phyloP scores from a whole-genome alignment of 106 monocot species.

The Agapanthus africanus region DNA sequence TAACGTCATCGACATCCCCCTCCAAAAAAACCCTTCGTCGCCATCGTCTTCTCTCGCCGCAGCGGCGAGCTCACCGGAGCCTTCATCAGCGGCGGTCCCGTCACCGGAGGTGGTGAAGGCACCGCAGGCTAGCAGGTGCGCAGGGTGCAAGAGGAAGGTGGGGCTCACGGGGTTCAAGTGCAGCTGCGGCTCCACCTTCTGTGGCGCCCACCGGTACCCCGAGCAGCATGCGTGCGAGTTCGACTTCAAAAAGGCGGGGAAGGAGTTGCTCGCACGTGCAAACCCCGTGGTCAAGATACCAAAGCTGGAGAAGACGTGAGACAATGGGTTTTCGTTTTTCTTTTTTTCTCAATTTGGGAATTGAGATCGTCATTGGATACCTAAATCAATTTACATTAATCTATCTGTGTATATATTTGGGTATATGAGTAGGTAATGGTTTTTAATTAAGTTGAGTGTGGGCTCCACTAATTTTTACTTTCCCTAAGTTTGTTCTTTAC shows the following conservation, averaged over 20 bases:
- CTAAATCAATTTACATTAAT: no score
- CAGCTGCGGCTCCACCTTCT: slow-evolving; percentile 19
- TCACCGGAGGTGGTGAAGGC: neutral
- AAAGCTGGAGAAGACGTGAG: slow-evolving; percentile 56
- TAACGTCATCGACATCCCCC: slow-evolving; percentile 4
- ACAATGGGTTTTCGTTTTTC: no score
- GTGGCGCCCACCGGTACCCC: slow-evolving; percentile 37
- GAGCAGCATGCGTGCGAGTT: slow-evolving; percentile 41
- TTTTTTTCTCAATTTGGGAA: no score
- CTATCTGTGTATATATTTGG: no score
- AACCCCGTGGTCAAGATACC: slow-evolving; percentile 51
- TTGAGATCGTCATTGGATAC: no score
- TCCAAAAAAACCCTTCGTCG: neutral
- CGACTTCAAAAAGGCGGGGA: slow-evolving; percentile 30
- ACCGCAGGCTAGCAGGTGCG: slow-evolving; percentile 12
- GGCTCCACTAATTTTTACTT: no score
- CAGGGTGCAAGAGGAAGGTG: slow-evolving; percentile 22
- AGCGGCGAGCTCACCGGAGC: neutral
- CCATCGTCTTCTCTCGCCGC: neutral
- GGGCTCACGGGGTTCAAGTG: slow-evolving; percentile 29
- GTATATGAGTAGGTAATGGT: no score
- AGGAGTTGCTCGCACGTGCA: slow-evolving; percentile 41
- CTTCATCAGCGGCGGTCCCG: neutral
- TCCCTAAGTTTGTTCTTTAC: no score
- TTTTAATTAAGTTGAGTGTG: no score